phyloP scores from a whole-genome alignment of 768 basidiomycete species.

The Leccinum aurantiacum region DNA sequence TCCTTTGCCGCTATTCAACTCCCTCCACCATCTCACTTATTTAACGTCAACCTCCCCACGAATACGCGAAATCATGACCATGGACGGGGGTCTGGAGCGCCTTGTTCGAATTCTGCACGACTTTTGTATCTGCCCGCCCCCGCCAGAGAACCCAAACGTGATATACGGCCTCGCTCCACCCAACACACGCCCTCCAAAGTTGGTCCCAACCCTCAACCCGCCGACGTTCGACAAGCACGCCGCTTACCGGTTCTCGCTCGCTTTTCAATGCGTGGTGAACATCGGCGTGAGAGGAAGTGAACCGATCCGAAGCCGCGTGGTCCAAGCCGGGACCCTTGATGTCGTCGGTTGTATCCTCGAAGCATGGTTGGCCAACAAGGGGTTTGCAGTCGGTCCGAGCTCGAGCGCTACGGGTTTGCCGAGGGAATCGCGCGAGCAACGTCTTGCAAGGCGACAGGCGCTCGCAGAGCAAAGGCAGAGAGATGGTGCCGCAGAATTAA shows the following conservation, averaged over 20 bases:
- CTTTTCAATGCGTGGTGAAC: constrained; percentile 96
- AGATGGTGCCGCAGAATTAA: constrained; percentile 53
- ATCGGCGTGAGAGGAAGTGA: constrained; percentile 96
- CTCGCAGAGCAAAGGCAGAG: constrained; percentile 55
- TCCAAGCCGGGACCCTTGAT: constrained; percentile 91
- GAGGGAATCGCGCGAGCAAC: constrained; percentile 73
- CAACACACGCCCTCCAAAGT: constrained; percentile 53
- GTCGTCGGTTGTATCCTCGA: constrained; percentile 93
- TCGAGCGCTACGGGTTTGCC: constrained; percentile 73
- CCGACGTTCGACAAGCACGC: constrained; percentile 76
- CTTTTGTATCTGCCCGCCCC: constrained; percentile 80
- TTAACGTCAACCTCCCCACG: constrained; percentile 96
- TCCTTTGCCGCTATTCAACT: constrained; percentile 80
- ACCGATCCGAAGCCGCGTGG: constrained; percentile 85
- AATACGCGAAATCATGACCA: constrained; percentile 97
- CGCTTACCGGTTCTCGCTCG: constrained; percentile 86
- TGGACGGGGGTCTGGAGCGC: constrained; percentile 96
- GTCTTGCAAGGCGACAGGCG: constrained; percentile 60
- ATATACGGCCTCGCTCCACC: constrained; percentile 80
- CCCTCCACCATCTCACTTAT: constrained; percentile 92
- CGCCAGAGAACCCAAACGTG: constrained; percentile 71
- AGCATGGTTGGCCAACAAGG: constrained; percentile 87
- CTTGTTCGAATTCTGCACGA: constrained; percentile 90
- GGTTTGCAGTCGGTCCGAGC: constrained; percentile 82
- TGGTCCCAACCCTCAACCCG: constrained; percentile 63